Evolutionary conservation across 768 basidiomycete genomes (phyloP).

Genomic region (Podaxis mareebaensis): DNA sequence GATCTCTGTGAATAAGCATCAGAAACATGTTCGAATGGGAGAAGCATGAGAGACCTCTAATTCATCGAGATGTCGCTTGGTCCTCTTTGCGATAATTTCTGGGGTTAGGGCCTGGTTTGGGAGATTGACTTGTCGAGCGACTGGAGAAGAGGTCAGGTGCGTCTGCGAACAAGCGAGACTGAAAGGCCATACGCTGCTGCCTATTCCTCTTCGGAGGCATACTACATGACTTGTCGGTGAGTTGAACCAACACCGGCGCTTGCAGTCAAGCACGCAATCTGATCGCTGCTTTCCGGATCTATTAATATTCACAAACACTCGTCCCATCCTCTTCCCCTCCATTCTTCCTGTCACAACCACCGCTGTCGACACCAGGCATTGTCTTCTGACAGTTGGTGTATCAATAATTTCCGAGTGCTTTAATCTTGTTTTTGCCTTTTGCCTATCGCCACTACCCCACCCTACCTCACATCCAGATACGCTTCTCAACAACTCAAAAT

Average conservation of each 20-base stretch:
- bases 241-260: background rate
- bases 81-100: constrained; percentile 74
- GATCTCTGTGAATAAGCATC: constrained; percentile 52
- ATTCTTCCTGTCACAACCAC: background rate
- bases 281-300: constrained; percentile 14
- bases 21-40: constrained; percentile 14
- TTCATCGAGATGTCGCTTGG: constrained; percentile 77
- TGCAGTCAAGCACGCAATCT: constrained; percentile 32
- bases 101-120: constrained; percentile 47
- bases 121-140: constrained; percentile 51
- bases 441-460: background rate
- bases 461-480: too few relatives aligned
- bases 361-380: background rate
- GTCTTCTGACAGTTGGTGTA: background rate
- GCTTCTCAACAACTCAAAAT: background rate
- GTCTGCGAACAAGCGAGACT: background rate
- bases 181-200: constrained; percentile 43
- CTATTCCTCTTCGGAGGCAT: constrained; percentile 53
- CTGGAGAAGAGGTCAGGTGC: constrained; percentile 25
- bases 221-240: constrained; percentile 15
- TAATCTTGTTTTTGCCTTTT: background rate
- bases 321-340: background rate
- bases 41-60: constrained; percentile 58
- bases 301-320: background rate
- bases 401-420: background rate